phyloP scores from a whole-genome alignment of 108 stramenopile genomes.

The Cyclostephanos tholiformis region DNA sequence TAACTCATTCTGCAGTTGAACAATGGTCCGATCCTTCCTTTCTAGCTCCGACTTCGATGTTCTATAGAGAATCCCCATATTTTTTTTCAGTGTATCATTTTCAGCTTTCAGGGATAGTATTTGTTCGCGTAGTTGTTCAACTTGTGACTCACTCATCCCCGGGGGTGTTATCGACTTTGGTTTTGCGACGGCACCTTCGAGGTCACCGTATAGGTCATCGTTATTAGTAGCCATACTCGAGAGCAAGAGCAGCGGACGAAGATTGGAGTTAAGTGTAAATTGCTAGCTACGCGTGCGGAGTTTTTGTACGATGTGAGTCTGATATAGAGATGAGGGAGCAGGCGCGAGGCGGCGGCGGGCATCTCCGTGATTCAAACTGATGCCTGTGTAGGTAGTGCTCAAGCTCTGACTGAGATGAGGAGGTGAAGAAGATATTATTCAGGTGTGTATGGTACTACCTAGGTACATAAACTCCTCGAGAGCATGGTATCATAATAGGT shows the following conservation, averaged over 20 bases:
- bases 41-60: slow-evolving; percentile 54
- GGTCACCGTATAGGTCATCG: slow-evolving; percentile 42
- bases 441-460: no score
- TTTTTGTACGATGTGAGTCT: no score
- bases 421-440: no score
- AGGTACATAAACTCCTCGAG: no score
- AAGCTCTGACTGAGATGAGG: no score
- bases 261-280: no score
- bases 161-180: slow-evolving; percentile 9
- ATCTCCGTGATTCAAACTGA: no score
- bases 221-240: slow-evolving; percentile 17
- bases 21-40: slow-evolving; percentile 47
- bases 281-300: no score
- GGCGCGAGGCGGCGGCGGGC: no score
- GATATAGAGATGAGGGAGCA: no score
- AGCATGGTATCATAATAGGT: no score
- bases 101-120: slow-evolving; percentile 27
- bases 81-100: slow-evolving; percentile 49
- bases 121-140: slow-evolving; percentile 20
- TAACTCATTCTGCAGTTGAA: slow-evolving; percentile 39
- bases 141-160: slow-evolving; percentile 5
- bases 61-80: slow-evolving; percentile 48
- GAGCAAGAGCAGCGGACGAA: neutral
- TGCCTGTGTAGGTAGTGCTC: no score
- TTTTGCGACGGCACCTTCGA: slow-evolving; percentile 30